Evolutionary conservation across 768 basidiomycete species (phyloP).

Genomic region (Suillus tomentosus): DNA sequence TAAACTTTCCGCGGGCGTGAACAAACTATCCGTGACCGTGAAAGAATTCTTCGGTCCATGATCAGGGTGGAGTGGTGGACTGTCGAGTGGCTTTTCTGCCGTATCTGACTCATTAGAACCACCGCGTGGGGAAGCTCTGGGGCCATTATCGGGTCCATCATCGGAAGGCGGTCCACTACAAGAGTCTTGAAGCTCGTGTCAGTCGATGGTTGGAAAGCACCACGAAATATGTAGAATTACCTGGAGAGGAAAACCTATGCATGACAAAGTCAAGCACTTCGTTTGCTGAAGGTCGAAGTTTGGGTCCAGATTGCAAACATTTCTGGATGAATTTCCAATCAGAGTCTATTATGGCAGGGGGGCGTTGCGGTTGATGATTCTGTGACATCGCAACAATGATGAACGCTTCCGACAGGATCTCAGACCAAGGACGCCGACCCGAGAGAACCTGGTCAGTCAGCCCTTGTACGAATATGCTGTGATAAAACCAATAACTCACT

Average conservation of each 20-base stretch:
- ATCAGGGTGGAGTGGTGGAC: neutral
- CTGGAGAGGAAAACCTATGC: neutral
- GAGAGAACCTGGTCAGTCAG: neutral
- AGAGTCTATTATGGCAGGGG: neutral
- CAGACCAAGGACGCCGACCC: neutral
- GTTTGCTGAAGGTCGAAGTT: neutral
- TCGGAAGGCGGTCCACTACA: neutral
- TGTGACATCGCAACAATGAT: too few relatives aligned
- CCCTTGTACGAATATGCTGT: too few relatives aligned
- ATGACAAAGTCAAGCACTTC: neutral
- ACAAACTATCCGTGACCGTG: neutral
- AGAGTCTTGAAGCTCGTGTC: neutral
- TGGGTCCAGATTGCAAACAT: neutral
- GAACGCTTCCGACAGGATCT: too few relatives aligned
- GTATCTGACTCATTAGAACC: neutral
- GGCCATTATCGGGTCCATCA: neutral
- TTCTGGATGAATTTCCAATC: neutral
- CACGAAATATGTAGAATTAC: neutral
- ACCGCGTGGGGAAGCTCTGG: neutral
- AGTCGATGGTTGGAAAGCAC: neutral
- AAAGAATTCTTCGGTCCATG: neutral
- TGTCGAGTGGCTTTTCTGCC: neutral
- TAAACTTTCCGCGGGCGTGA: too few relatives aligned
- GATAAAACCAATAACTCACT: too few relatives aligned
- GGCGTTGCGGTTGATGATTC: too few relatives aligned